These are phyloP conservation scores for Dendrobium huoshanense DNA, from an alignment of 106 monocot genomes.

Conservation along the genomic window DNA sequence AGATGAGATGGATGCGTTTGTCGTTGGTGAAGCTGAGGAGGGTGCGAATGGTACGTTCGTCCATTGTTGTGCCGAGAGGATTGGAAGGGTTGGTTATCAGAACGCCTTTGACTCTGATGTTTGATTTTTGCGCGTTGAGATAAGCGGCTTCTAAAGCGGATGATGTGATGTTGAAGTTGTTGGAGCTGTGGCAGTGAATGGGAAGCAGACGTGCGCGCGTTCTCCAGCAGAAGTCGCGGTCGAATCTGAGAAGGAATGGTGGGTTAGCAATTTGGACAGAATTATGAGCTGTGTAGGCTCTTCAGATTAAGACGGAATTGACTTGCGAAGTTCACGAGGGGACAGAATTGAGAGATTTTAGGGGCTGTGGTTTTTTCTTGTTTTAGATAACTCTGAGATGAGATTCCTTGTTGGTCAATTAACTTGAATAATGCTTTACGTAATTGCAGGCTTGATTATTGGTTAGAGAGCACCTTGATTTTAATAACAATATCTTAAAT, in stretches of 20 bases:
- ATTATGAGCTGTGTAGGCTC: background rate
- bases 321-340: too few relatives aligned
- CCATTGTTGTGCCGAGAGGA: conserved; percentile 38
- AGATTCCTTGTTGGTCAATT: background rate
- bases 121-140: conserved; percentile 9
- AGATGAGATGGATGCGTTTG: conserved; percentile 56
- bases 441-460: too few relatives aligned
- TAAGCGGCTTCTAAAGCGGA: conserved; percentile 41
- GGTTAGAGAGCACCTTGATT: too few relatives aligned
- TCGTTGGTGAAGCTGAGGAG: conserved; percentile 25
- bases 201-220: conserved; percentile 52
- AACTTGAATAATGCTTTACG: background rate
- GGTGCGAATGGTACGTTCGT: conserved; percentile 8
- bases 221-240: conserved; percentile 67
- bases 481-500: too few relatives aligned
- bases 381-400: background rate
- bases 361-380: background rate
- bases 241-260: conserved; percentile 30
- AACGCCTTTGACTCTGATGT: conserved; percentile 46
- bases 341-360: background rate
- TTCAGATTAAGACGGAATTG: too few relatives aligned
- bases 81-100: conserved; percentile 65
- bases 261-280: background rate
- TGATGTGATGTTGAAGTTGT: conserved; percentile 44
- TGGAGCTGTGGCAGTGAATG: conserved; percentile 40